Evolutionary conservation across 1,284 basidiomycete genomes (phyloP), one percentile per base, ranked within the genome.

Genomic region (Irpex sp.): DNA sequence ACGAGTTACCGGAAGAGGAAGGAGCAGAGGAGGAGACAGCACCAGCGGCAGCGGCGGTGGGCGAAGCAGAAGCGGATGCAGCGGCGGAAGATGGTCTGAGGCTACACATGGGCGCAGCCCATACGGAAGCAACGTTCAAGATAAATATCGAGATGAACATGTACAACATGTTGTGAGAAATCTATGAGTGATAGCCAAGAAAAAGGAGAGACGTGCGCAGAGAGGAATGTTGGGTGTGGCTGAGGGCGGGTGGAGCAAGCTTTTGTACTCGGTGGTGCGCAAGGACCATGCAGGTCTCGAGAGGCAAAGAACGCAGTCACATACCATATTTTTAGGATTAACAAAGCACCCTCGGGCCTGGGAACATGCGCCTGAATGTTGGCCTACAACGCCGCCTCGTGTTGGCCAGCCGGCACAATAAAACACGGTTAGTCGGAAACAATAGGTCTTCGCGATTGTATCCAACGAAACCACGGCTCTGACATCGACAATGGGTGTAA

Each of bases 91-190:
- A 61, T n/a, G 67, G 61, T 21, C 60, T 63, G 31, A 73, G 63
- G 19, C 65, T 66, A 61, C 71, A 73, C 68, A 68, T 70, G 69
- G 72, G 72, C 72, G 69, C 72, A 70, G 72, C 72, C 72, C 71
- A 71, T 63, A 68, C 72, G 7, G 70, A 57, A 47, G 63, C 63
- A 8, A 70, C 50, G 57, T 67, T 68, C 19, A 70, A 61, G 57
- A 67, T 66, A 36, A 72, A 62, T 54, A 70, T 67, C 51, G 70
- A 65, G 17, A 68, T 65, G 33, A 68, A 63, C 62, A 62, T 65
- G 66, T 65, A 61, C 61, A 72, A 62, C 72, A 73, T 73, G 63
- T 60, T 68, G 64, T 21, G 43, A 51, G 17, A 57, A 65, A 31
- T 26, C 26, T n/a, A 50, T n/a, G 37, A 15, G 35, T n/a, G 54